Percentiles rank a stretch among this genome's conserved stretches.
Evolutionary conservation across 345 rosid species (phyloP).

Genomic region (Citrus inodora): DNA sequence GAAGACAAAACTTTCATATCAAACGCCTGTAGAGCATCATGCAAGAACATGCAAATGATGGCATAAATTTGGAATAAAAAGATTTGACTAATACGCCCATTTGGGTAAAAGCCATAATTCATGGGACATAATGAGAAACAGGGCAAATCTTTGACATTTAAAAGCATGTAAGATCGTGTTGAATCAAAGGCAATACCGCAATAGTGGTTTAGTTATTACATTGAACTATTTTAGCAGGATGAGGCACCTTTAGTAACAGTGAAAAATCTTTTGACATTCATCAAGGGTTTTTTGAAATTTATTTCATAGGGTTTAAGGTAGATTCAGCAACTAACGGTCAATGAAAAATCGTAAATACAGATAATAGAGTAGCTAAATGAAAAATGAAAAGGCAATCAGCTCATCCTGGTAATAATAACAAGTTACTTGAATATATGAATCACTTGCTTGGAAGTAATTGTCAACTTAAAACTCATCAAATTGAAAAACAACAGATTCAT

Average conservation of each 20-base stretch:
- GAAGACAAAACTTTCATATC: slow-evolving; percentile 9
- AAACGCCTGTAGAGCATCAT: background rate
- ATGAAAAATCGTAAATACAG: background rate
- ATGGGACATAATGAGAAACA: slow-evolving; percentile 4
- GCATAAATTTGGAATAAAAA: slow-evolving; percentile 1
- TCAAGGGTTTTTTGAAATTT: background rate
- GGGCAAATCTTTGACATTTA: slow-evolving; percentile 7
- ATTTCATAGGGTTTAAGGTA: background rate
- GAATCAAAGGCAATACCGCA: background rate
- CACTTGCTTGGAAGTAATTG: background rate
- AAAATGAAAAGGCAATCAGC: background rate
- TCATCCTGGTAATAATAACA: background rate
- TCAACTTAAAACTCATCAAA: background rate
- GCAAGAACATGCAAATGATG: slow-evolving; percentile 12
- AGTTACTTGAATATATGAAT: background rate
- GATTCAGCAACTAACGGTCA: background rate
- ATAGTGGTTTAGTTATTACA: background rate
- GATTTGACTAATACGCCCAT: slow-evolving; percentile 13
- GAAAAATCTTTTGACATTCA: background rate
- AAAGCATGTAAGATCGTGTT: background rate
- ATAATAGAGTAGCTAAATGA: background rate
- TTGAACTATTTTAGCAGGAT: background rate
- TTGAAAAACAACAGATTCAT: background rate
- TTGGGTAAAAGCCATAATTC: slow-evolving; percentile 9
- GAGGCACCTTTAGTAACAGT: background rate